Evolutionary conservation across 768 basidiomycete genomes (phyloP).

Genomic region (Termitomyces sp.): DNA sequence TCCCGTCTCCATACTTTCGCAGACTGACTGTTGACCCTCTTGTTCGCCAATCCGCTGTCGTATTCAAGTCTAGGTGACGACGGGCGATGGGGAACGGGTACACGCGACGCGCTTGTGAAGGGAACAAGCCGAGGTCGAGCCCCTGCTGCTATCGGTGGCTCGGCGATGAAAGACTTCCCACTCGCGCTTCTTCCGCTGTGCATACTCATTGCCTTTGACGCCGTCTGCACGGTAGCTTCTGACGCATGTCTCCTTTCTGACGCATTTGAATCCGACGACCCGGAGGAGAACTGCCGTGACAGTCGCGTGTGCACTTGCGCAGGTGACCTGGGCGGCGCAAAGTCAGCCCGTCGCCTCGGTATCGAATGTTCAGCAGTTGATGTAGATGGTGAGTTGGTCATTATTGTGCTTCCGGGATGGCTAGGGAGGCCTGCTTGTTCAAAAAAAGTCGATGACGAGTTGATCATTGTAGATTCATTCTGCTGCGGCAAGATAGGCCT

Average conservation of each 20-base stretch:
- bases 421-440: conserved; percentile 33
- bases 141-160: conserved; percentile 21
- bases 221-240: conserved; percentile 43
- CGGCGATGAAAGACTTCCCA: conserved; percentile 23
- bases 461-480: conserved; percentile 18
- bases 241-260: conserved; percentile 32
- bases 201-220: conserved; percentile 49
- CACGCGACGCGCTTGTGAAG: conserved; percentile 63
- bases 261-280: conserved; percentile 28
- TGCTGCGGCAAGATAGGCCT: conserved; percentile 42
- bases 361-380: conserved; percentile 64
- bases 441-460: conserved; percentile 35
- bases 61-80: conserved; percentile 22
- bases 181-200: conserved; percentile 27
- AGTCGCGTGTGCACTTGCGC: conserved; percentile 33
- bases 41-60: conserved; percentile 23
- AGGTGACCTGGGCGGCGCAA: conserved; percentile 53
- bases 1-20: conserved; percentile 45
- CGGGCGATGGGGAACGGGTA: conserved; percentile 52
- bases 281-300: conserved; percentile 30
- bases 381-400: conserved; percentile 56
- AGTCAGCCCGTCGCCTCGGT: conserved; percentile 64
- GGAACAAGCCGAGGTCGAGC: conserved; percentile 62
- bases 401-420: conserved; percentile 42
- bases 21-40: conserved; percentile 57